phyloP scores from a whole-genome alignment of 306 rosid genomes.

The Amphicarpaea edgeworthii region DNA sequence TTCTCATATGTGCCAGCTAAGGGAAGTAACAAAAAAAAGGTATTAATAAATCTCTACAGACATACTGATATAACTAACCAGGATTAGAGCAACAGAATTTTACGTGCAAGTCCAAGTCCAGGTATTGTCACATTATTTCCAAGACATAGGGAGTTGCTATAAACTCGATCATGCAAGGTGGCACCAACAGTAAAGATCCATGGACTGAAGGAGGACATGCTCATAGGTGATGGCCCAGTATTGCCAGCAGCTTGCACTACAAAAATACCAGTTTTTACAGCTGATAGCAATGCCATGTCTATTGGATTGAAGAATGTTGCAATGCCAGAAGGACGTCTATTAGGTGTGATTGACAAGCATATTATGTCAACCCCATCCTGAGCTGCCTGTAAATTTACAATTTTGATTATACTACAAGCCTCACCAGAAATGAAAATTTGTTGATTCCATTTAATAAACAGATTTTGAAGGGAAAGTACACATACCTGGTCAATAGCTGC shows the following conservation, averaged over 20 bases:
- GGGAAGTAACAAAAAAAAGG: conserved; percentile 3
- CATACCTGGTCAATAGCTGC: conserved; percentile 96
- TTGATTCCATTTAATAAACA: conserved; percentile 1
- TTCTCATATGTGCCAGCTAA: conserved; percentile 77
- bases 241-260: conserved; percentile 99
- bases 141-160: conserved; percentile 79
- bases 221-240: conserved; percentile 94
- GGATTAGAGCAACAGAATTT: conserved; percentile 49
- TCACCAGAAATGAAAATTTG: conserved; percentile 8
- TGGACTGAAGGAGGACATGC: conserved; percentile 97
- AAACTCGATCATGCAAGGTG: conserved; percentile 82
- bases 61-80: conserved; percentile 25
- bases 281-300: conserved; percentile 95
- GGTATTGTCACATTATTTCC: conserved; percentile 85
- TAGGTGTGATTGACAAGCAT: conserved; percentile 93
- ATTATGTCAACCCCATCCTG: conserved; percentile 91
- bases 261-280: conserved; percentile 88
- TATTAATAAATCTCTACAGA: conserved; percentile 21
- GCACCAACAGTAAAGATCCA: conserved; percentile 97
- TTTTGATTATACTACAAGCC: conserved; percentile 32
- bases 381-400: conserved; percentile 86
- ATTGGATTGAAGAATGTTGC: conserved; percentile 97
- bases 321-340: conserved; percentile 88
- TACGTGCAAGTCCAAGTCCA: conserved; percentile 97
- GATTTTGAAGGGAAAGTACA: conserved; percentile 20